Conservation (phyloP, 176 grass and related monocot genomes). For the Rhynchospora pubera region DNA sequence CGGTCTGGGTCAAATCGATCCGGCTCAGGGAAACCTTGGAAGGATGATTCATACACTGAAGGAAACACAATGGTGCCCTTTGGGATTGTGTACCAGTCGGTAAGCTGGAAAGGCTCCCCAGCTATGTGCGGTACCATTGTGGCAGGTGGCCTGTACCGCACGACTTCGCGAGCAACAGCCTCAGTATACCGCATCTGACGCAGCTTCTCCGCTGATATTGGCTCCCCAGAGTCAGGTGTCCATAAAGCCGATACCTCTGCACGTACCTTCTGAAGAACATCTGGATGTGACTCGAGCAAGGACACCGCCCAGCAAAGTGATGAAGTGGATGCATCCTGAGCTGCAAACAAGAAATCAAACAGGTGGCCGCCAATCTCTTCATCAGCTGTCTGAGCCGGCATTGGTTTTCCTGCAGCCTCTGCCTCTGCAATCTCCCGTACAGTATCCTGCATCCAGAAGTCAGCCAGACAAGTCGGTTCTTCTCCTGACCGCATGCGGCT, state of each 20-base stretch:
- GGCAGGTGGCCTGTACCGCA: conserved; percentile 61
- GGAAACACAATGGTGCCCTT: conserved; percentile 87
- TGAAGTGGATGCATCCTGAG: conserved; percentile 89
- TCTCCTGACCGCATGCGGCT: conserved; percentile 41
- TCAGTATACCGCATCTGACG: conserved; percentile 68
- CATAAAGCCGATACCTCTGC: conserved; percentile 45
- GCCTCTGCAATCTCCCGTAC: conserved; percentile 48
- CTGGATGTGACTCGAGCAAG: conserved; percentile 61
- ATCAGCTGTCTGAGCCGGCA: conserved; percentile 39
- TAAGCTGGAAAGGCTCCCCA: conserved; percentile 60
- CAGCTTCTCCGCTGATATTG: conserved; percentile 48
- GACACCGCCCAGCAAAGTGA: conserved; percentile 70
- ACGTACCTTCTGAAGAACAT: conserved; percentile 64
- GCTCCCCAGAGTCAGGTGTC: conserved; percentile 49
- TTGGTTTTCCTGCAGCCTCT: background rate
- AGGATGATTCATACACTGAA: conserved; percentile 69
- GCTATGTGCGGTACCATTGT: conserved; percentile 86
- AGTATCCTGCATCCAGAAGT: conserved; percentile 82
- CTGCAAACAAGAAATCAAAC: conserved; percentile 90
- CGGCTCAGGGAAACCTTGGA: conserved; percentile 61
- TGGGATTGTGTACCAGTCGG: conserved; percentile 80
- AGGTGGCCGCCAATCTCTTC: conserved; percentile 48
- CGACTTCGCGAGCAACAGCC: conserved; percentile 72
- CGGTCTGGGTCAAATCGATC: conserved; percentile 74
- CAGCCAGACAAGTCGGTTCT: conserved; percentile 65